Base-by-base conservation (phyloP, 2,329 filamentous ascomycete genomes). In the Ophiostoma himal-ulmi region DNA sequence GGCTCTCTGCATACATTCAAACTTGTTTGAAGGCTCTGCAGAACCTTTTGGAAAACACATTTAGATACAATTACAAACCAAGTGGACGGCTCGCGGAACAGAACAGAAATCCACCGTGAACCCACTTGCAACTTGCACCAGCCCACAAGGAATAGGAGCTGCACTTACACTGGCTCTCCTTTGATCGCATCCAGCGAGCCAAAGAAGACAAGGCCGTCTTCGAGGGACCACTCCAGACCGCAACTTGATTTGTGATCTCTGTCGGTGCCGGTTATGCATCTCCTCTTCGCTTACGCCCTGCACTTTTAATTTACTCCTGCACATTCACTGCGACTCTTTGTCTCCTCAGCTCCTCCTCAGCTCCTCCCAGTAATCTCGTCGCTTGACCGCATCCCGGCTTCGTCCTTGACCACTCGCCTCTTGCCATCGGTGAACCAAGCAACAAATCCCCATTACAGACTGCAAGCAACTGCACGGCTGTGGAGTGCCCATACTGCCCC, bases 121-220 rank as follows among this genome's bases (percentile, higher is more conserved):
- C 60, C 60, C 60, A 64, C 44, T 48, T 48, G 17, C 60, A 17
- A 64, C 60, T 30, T 30, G 13, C 60, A 37, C 34, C 30, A n/a
- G 30, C 60, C 30, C 30, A 17, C 57, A 62, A 20, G 5, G 52
- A 7, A 22, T 14, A 22, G 57, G 57, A 30, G 30, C 57, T 62
- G 11, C 26, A 62, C 57, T 62, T 62, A 62, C 57, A 62, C 57
- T 36, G 17, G 26, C 8, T 34, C 30, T 36, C 60, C 60, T n/a
- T 62, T 34, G 57, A 62, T 64, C 52, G 52, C 52, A 64, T 64
- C 60, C 14, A 57, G 26, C n/a, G 52, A 26, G 22, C 34, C 17
- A 57, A 57, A 57, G 52, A 3, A 57, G 52, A 57, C 22, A 57
- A 26, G 52, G 52, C 52, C 22, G 52, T 22, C 52, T 13, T 11